Percentiles rank a stretch among this genome's conserved stretches.
Evolutionary conservation across 2,329 filamentous ascomycete species (phyloP).

Genomic region (Hymenoscyphus albidus): DNA sequence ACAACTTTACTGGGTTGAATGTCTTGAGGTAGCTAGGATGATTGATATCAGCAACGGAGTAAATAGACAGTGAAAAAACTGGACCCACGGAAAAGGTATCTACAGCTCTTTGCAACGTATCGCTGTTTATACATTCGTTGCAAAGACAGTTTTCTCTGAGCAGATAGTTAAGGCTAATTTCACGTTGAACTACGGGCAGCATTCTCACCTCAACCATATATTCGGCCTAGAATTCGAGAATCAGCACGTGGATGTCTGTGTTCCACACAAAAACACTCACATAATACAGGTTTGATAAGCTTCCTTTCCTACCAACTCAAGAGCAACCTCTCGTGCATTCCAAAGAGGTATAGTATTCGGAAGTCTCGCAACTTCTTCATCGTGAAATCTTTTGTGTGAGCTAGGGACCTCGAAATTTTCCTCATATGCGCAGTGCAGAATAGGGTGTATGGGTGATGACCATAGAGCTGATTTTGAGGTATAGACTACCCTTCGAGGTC

Average conservation of each 20-base stretch:
- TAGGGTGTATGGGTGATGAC: too few relatives aligned
- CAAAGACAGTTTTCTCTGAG: conserved; percentile 71
- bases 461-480: too few relatives aligned
- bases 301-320: neutral
- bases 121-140: conserved; percentile 59
- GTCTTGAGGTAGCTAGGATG: conserved; percentile 45
- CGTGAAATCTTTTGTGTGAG: too few relatives aligned
- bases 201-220: conserved; percentile 1
- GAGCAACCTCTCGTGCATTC: neutral
- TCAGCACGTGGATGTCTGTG: neutral
- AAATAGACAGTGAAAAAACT: conserved; percentile 4
- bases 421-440: too few relatives aligned
- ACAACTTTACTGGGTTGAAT: conserved; percentile 36
- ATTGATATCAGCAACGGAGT: conserved; percentile 13
- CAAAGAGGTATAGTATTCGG: neutral
- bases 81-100: conserved; percentile 60
- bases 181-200: neutral
- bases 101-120: conserved; percentile 65
- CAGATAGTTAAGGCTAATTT: neutral
- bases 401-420: too few relatives aligned
- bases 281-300: neutral
- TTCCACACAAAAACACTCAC: neutral
- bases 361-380: neutral
- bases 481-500: neutral
- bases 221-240: neutral